Evolutionary conservation across 345 rosid genomes (phyloP).

Genomic region (Erodium maritimum): DNA sequence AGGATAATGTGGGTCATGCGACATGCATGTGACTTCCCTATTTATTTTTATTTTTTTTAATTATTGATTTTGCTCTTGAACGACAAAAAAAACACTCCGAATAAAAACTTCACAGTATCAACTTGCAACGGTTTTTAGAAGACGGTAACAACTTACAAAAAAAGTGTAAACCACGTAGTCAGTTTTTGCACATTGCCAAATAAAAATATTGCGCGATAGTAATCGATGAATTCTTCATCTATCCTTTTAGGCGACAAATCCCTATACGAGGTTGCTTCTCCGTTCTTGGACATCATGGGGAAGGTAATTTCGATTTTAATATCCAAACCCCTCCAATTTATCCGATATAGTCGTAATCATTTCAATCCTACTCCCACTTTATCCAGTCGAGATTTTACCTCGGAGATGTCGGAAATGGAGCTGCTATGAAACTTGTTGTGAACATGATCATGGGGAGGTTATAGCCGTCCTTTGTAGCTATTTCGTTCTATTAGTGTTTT

Average conservation of each 20-base stretch:
- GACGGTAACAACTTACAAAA: too few relatives aligned
- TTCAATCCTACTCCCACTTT: conserved; percentile 9
- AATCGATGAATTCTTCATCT: too few relatives aligned
- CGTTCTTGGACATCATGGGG: conserved; percentile 76
- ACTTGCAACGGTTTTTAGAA: too few relatives aligned
- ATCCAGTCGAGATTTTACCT: conserved; percentile 84
- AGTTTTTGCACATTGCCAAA: too few relatives aligned
- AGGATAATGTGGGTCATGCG: too few relatives aligned
- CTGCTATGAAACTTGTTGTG: conserved; percentile 93
- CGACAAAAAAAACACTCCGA: too few relatives aligned
- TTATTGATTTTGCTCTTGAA: too few relatives aligned
- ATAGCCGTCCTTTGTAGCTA: background rate
- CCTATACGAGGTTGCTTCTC: conserved; percentile 51
- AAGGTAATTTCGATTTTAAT: conserved; percentile 44
- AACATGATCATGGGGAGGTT: conserved; percentile 99
- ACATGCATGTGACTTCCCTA: too few relatives aligned
- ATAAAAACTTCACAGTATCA: too few relatives aligned
- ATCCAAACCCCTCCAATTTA: background rate
- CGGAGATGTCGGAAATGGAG: conserved; percentile 90
- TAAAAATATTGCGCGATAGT: too few relatives aligned
- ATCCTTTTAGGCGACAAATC: conserved; percentile 65
- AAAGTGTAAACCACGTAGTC: too few relatives aligned
- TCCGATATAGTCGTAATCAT: background rate
- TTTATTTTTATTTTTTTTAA: too few relatives aligned
- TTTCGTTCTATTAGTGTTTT: conserved; percentile 2